These are phyloP conservation scores for Candida neerlandica DNA, from an alignment of 1,139 yeast genomes.

Conservation along the genomic window DNA sequence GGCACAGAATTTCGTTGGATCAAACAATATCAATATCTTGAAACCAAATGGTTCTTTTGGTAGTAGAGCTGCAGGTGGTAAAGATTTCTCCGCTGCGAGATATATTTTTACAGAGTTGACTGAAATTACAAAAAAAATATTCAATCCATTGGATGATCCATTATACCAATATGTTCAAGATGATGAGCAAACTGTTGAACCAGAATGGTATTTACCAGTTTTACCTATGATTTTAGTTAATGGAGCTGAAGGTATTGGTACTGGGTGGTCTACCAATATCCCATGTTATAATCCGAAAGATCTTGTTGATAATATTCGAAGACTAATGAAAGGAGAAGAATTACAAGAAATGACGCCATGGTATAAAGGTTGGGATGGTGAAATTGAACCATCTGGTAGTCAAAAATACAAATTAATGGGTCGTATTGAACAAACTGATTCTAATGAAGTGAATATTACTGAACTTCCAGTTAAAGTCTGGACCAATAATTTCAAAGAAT, in stretches of 20 bases:
- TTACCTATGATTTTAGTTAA: slow-evolving; percentile 91
- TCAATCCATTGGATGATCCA: slow-evolving; percentile 80
- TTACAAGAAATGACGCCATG: slow-evolving; percentile 83
- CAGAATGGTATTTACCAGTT: slow-evolving; percentile 93
- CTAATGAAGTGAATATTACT: slow-evolving; percentile 80
- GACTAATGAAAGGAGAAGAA: slow-evolving; percentile 74
- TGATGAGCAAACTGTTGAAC: slow-evolving; percentile 93
- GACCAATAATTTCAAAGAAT: slow-evolving; percentile 90
- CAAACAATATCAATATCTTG: slow-evolving; percentile 82
- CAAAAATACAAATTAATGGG: slow-evolving; percentile 81
- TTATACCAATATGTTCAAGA: slow-evolving; percentile 81
- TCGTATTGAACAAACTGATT: slow-evolving; percentile 77
- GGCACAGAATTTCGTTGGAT: slow-evolving; percentile 94
- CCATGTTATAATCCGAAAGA: slow-evolving; percentile 91
- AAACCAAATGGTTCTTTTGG: slow-evolving; percentile 97
- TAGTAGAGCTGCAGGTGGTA: slow-evolving; percentile 96
- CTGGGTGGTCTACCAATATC: slow-evolving; percentile 97
- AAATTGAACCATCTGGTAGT: slow-evolving; percentile 60
- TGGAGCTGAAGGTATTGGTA: slow-evolving; percentile 98
- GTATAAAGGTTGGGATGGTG: slow-evolving; percentile 96
- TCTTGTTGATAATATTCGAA: slow-evolving; percentile 70
- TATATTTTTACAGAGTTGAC: slow-evolving; percentile 88
- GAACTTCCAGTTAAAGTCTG: slow-evolving; percentile 93
- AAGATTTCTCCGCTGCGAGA: slow-evolving; percentile 98
- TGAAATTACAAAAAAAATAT: slow-evolving; percentile 72